These are phyloP conservation scores for Violaceomyces palustris DNA, from an alignment of 1,284 basidiomycete genomes.

Conservation along the genomic window DNA sequence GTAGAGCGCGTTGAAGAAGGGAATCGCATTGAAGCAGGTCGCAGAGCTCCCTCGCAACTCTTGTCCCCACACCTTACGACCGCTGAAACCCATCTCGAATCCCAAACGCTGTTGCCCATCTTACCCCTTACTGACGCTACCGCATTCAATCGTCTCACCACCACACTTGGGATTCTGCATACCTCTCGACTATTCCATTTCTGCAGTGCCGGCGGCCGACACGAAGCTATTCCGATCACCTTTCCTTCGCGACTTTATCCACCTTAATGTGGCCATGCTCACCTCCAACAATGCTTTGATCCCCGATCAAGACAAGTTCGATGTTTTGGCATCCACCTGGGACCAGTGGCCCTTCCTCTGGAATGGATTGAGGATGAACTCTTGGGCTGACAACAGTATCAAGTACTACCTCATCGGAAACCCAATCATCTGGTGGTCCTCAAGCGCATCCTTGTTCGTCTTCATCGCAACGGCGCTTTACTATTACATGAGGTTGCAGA, in stretches of 20 bases:
- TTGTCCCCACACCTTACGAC: no score
- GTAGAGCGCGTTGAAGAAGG: no score
- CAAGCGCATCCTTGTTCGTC: constrained; percentile 65
- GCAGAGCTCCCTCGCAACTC: no score
- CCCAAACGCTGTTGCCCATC: no score
- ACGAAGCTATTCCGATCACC: constrained; percentile 80
- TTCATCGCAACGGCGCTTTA: constrained; percentile 61
- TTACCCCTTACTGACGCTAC: no score
- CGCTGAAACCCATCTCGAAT: no score
- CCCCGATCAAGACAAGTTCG: constrained; percentile 95
- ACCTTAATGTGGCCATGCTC: constrained; percentile 99
- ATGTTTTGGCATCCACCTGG: constrained; percentile 87
- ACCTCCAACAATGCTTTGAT: constrained; percentile 96
- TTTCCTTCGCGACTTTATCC: constrained; percentile 95
- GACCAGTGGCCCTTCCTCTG: constrained; percentile 92
- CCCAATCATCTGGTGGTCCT: constrained; percentile 86
- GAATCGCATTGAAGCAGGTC: no score
- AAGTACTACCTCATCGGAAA: constrained; percentile 95
- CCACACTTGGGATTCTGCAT: no score
- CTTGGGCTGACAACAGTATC: constrained; percentile 79
- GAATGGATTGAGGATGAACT: constrained; percentile 81
- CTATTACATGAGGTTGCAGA: constrained; percentile 77
- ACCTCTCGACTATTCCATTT: no score
- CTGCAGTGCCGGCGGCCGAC: constrained; percentile 78
- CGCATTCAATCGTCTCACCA: no score